Evolutionary conservation across 2,329 filamentous ascomycete genomes (phyloP), one percentile per base, ranked within the genome.

Genomic region (Penicillium sp.): DNA sequence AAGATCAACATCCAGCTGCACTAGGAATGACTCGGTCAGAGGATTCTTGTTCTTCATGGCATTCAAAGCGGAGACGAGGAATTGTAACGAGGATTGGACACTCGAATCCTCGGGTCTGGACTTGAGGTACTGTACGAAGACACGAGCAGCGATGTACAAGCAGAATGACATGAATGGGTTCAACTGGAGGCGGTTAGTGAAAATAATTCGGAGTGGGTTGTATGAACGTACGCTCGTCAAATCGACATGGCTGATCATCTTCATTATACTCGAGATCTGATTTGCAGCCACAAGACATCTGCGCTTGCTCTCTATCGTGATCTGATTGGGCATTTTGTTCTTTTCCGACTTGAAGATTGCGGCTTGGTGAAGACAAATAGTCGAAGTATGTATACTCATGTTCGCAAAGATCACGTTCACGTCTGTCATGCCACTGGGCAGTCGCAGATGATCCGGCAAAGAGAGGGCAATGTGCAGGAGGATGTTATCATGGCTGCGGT

Each of bases 311-410:
- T 97, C 93, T 1, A 89, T 86, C 59, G 90, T 87, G 44, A 97
- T 87, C 16, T 88, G 87, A 1, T 83, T 78, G 0, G 91, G 87
- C 57, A 97, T 78, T 49, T 86, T 84, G 72, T 96, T 89, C 75
- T 92, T 94, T 66, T 97, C 93, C 0, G 92, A 92, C 71, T 97
- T 97, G 81, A 93, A 97, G 18, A 99, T 97, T 24, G 94, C 94
- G 2, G 93, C 94, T 76, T 99, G 94, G 68, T 99, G 94, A n/a
- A 99, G 79, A 71, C 93, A 97, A 50, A 99, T 97, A 1, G 91
- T 92, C 1, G 92, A 96, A 0, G 94, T 96, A 71, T 97, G 92
- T 31, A 99, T 91, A 69, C 90, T 92, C 91, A 99, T 96, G 67
- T 97, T 97, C 54, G 90, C 86, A 71, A 97, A 97, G 4, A 97